Conservation (phyloP, 2,329 filamentous ascomycete species). For the Colletotrichum costaricense region DNA sequence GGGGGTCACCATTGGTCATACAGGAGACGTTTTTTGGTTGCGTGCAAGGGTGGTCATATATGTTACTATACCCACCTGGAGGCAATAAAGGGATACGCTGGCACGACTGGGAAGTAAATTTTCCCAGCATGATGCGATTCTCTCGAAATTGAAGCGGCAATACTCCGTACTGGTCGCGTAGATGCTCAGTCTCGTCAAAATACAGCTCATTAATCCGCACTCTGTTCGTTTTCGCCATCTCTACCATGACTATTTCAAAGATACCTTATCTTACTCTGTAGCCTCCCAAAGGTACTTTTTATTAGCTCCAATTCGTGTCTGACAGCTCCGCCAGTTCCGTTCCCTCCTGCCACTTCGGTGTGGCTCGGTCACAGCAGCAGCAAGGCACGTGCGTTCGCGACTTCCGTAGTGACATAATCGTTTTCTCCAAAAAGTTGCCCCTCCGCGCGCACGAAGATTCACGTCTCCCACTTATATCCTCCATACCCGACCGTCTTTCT, state of each 20-base stretch:
- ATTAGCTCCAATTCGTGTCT: neutral
- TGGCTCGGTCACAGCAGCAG: neutral
- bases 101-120: neutral
- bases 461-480: slow-evolving; percentile 5
- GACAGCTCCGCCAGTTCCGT: neutral
- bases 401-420: slow-evolving; percentile 36
- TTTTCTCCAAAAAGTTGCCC: slow-evolving; percentile 23
- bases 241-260: neutral
- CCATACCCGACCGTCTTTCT: neutral
- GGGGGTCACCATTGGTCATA: neutral
- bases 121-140: neutral
- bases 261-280: too few species aligned
- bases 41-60: neutral
- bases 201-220: slow-evolving; percentile 13
- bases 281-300: too few species aligned
- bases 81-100: neutral
- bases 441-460: slow-evolving; percentile 6
- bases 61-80: neutral
- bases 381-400: slow-evolving; percentile 36
- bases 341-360: neutral
- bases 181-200: slow-evolving; percentile 11
- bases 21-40: neutral
- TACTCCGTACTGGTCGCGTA: neutral
- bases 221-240: neutral
- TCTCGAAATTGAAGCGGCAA: neutral